A percentile compares a stretch with the other conserved stretches of the same genome.
phyloP scores from a whole-genome alignment of 2,329 filamentous ascomycete genomes.

The Monilinia polystroma region DNA sequence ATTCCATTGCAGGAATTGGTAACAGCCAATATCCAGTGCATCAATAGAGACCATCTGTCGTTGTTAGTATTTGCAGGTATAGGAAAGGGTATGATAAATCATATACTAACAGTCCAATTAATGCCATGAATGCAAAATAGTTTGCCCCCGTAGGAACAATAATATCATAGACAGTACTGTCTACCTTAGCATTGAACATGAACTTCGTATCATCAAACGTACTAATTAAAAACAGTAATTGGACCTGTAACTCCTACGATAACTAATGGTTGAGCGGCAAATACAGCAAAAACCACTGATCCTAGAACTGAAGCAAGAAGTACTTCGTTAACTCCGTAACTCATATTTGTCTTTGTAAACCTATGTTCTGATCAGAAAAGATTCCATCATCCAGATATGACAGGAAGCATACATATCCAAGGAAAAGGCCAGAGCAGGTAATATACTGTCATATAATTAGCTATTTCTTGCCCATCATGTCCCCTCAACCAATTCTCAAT shows the following conservation, averaged over 20 bases:
- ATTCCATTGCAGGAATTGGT: slow-evolving; percentile 86
- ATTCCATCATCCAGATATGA: neutral
- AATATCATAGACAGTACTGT: slow-evolving; percentile 90
- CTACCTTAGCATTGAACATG: slow-evolving; percentile 16
- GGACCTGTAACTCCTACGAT: slow-evolving; percentile 91
- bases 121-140: slow-evolving; percentile 88
- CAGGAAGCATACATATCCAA: slow-evolving; percentile 66
- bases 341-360: slow-evolving; percentile 79
- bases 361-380: slow-evolving; percentile 26
- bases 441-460: slow-evolving; percentile 56
- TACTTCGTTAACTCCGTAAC: slow-evolving; percentile 89
- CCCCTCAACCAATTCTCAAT: neutral
- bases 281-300: slow-evolving; percentile 74
- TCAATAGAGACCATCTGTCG: slow-evolving; percentile 72
- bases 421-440: slow-evolving; percentile 84
- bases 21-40: slow-evolving; percentile 81
- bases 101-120: slow-evolving; percentile 66
- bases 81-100: neutral
- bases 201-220: slow-evolving; percentile 33
- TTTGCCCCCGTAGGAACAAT: slow-evolving; percentile 73
- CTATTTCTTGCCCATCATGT: neutral
- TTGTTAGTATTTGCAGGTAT: slow-evolving; percentile 27
- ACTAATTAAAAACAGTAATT: slow-evolving; percentile 92
- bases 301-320: slow-evolving; percentile 82
- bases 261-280: slow-evolving; percentile 80